These are phyloP conservation scores for Coniochaeta prunicola DNA, from an alignment of 2,329 filamentous ascomycete species.

Conservation along the genomic window DNA sequence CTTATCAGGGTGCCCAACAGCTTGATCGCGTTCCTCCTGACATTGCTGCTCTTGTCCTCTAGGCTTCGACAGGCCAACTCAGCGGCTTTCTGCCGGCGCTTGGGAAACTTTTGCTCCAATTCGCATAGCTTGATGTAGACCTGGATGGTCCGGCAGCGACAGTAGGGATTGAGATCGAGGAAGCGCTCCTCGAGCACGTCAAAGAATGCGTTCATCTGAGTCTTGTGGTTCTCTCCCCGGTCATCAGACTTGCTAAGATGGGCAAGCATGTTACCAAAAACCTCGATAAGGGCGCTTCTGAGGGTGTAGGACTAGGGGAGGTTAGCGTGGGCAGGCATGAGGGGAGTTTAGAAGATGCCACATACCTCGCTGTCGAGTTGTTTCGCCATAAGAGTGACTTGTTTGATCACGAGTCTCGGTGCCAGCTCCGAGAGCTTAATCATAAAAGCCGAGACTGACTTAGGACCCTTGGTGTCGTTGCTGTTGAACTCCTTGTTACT, in stretches of 20 bases:
- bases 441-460: conserved; percentile 92
- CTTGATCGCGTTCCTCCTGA: conserved; percentile 91
- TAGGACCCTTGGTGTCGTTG: conserved; percentile 90
- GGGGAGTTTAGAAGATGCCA: not conserved
- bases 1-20: conserved; percentile 80
- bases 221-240: conserved; percentile 85
- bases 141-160: conserved; percentile 82
- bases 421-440: conserved; percentile 88
- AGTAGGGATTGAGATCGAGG: conserved; percentile 94
- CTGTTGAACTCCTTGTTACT: conserved; percentile 98
- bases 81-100: conserved; percentile 78
- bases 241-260: conserved; percentile 90
- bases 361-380: conserved; percentile 85
- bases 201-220: conserved; percentile 93
- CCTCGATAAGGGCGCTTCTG: conserved; percentile 88
- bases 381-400: conserved; percentile 92
- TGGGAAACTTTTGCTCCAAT: conserved; percentile 92
- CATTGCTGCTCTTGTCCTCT: conserved; percentile 97
- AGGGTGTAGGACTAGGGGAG: conserved; percentile 71
- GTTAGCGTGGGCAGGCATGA: conserved; percentile 16
- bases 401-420: conserved; percentile 88
- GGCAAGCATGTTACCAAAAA: conserved; percentile 90
- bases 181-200: conserved; percentile 95
- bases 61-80: conserved; percentile 84
- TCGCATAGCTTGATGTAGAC: conserved; percentile 90